Percentiles rank a stretch among this genome's conserved stretches.
phyloP scores from a whole-genome alignment of 148 eudicot genomes.

The Beta vulgaris region DNA sequence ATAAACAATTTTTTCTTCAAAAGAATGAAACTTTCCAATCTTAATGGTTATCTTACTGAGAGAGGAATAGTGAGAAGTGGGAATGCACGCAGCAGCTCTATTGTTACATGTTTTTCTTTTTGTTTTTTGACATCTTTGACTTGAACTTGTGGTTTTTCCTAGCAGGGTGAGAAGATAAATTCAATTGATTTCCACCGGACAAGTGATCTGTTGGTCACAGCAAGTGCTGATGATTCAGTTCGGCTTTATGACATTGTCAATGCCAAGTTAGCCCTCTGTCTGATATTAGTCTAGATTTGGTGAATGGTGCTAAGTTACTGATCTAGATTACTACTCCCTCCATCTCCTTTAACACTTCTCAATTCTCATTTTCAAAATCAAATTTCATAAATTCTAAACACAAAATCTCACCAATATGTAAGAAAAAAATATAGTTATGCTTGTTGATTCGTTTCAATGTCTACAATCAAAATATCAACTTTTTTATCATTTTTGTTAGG shows the following conservation, averaged over 20 bases:
- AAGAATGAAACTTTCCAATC: not conserved
- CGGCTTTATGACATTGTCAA: constrained; percentile 81
- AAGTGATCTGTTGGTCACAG: constrained; percentile 74
- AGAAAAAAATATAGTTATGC: no score
- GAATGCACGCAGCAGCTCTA: not conserved
- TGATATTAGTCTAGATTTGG: not conserved
- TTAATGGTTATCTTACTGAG: not conserved
- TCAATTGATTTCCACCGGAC: constrained; percentile 93
- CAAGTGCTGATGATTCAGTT: constrained; percentile 92
- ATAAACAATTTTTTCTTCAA: not conserved
- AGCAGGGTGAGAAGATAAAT: constrained; percentile 85
- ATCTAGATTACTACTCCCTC: not conserved
- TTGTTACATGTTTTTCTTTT: not conserved
- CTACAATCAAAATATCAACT: no score
- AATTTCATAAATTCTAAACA: no score
- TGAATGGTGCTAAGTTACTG: not conserved
- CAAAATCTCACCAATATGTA: no score
- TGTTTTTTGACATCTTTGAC: not conserved
- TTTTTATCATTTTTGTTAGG: no score
- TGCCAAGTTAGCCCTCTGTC: constrained; percentile 62
- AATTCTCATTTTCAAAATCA: no score
- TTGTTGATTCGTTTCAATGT: no score
- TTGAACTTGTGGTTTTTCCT: not conserved
- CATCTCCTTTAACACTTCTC: no score
- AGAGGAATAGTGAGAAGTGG: not conserved